phyloP scores from a whole-genome alignment of 108 stramenopile species.

The Cyclostephanos invisitatus region DNA sequence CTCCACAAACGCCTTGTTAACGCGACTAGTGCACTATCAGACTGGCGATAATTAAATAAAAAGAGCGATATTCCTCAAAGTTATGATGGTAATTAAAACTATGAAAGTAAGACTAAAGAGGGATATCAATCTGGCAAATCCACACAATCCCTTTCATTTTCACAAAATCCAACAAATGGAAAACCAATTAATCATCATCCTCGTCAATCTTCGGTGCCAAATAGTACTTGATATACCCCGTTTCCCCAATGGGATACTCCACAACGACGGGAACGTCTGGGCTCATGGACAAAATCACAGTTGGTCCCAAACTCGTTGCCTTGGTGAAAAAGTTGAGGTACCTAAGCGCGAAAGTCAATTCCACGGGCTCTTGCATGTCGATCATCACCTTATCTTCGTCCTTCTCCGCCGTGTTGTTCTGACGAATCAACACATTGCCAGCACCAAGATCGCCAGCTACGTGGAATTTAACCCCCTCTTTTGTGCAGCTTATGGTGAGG shows the following conservation, averaged over 20 bases:
- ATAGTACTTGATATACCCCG: constrained; percentile 94
- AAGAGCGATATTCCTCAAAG: background rate
- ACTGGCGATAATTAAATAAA: too few relatives aligned
- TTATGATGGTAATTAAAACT: constrained; percentile 15
- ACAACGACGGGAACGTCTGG: constrained; percentile 97
- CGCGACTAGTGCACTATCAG: too few relatives aligned
- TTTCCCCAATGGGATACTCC: constrained; percentile 95
- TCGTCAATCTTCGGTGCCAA: constrained; percentile 99
- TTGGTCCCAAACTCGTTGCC: constrained; percentile 88
- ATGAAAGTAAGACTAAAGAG: constrained; percentile 11
- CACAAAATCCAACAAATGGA: background rate
- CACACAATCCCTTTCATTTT: background rate
- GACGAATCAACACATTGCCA: constrained; percentile 92
- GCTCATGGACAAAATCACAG: constrained; percentile 92
- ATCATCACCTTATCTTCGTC: constrained; percentile 93
- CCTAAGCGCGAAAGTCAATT: constrained; percentile 96
- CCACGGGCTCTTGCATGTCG: constrained; percentile 98
- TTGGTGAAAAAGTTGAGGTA: constrained; percentile 98
- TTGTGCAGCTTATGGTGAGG: constrained; percentile 91
- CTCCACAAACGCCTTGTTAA: too few relatives aligned
- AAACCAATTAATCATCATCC: constrained; percentile 49
- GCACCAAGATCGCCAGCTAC: constrained; percentile 94
- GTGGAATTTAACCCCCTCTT: constrained; percentile 95
- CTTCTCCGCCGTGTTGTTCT: constrained; percentile 88
- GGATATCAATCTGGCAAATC: constrained; percentile 4